Evolutionary conservation across 768 basidiomycete genomes (phyloP).

Genomic region (Pisolithus microcarpus): DNA sequence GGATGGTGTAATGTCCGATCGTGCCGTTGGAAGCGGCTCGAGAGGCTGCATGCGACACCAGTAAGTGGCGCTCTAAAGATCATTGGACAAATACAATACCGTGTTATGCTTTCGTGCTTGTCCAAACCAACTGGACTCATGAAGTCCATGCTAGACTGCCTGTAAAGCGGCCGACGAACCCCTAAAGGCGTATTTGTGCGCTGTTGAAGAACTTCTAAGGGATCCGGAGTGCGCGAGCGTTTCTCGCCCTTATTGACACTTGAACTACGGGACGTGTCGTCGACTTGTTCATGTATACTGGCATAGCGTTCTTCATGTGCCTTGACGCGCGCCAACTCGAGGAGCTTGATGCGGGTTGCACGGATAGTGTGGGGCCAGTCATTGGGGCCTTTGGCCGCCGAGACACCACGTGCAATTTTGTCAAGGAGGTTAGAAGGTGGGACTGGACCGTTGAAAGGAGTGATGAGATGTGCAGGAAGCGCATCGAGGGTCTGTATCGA

Average conservation of each 20-base stretch:
- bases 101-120: slow-evolving; percentile 46
- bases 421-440: slow-evolving; percentile 84
- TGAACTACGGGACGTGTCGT: background rate
- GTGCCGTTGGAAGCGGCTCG: slow-evolving; percentile 58
- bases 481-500: slow-evolving; percentile 66
- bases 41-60: slow-evolving; percentile 39
- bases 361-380: slow-evolving; percentile 83
- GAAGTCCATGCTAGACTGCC: slow-evolving; percentile 86
- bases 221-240: slow-evolving; percentile 21
- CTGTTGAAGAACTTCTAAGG: slow-evolving; percentile 35
- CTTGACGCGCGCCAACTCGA: slow-evolving; percentile 65
- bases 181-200: slow-evolving; percentile 42
- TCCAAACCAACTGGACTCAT: slow-evolving; percentile 45
- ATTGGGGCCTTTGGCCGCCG: slow-evolving; percentile 62
- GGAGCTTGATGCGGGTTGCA: slow-evolving; percentile 74
- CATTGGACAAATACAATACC: slow-evolving; percentile 38
- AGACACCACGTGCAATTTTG: slow-evolving; percentile 74
- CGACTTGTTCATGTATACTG: background rate
- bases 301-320: slow-evolving; percentile 39
- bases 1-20: slow-evolving; percentile 59
- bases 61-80: background rate
- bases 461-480: slow-evolving; percentile 75
- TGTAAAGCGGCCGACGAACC: slow-evolving; percentile 54
- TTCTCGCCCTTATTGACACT: slow-evolving; percentile 5
- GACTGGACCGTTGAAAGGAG: slow-evolving; percentile 77